Evolutionary conservation across 1,284 basidiomycete species (phyloP).

Genomic region (Trametes pubescens): DNA sequence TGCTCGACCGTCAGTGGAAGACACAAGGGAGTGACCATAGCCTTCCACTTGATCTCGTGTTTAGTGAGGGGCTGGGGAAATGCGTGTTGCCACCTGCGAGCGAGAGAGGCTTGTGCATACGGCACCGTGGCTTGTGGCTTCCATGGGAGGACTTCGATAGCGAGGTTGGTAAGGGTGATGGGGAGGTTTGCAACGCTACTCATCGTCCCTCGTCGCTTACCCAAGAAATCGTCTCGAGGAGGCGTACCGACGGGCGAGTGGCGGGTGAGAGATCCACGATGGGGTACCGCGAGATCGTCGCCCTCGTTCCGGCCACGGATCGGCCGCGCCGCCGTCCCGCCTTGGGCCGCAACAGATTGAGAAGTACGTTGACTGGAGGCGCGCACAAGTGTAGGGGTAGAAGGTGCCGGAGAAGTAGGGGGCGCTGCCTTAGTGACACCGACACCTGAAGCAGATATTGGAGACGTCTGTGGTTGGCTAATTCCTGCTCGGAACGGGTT

Average conservation of each 20-base stretch:
- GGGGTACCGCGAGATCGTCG: constrained; percentile 58
- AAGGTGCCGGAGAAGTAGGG: constrained; percentile 21
- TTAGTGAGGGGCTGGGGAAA: constrained; percentile 82
- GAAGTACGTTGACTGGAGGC: constrained; percentile 28
- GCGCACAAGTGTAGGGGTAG: constrained; percentile 9
- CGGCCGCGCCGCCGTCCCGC: constrained; percentile 48
- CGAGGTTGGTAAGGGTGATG: constrained; percentile 56
- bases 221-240: constrained; percentile 67
- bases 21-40: constrained; percentile 84
- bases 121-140: constrained; percentile 63
- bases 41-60: constrained; percentile 94
- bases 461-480: constrained; percentile 66
- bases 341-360: constrained; percentile 65
- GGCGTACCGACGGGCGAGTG: constrained; percentile 73
- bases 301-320: constrained; percentile 54
- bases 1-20: constrained; percentile 94
- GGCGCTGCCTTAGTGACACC: constrained; percentile 42
- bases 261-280: constrained; percentile 54
- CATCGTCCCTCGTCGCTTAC: constrained; percentile 61
- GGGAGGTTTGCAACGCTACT: constrained; percentile 50
- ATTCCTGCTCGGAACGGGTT: constrained; percentile 72
- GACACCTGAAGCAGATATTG: constrained; percentile 56
- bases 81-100: constrained; percentile 89
- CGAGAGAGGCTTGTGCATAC: constrained; percentile 73
- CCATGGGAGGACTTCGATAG: constrained; percentile 69